Percentiles rank a stretch among this genome's conserved stretches.
Evolutionary conservation across 495 filamentous ascomycete species (phyloP).

Genomic region (Acidomyces sp.): DNA sequence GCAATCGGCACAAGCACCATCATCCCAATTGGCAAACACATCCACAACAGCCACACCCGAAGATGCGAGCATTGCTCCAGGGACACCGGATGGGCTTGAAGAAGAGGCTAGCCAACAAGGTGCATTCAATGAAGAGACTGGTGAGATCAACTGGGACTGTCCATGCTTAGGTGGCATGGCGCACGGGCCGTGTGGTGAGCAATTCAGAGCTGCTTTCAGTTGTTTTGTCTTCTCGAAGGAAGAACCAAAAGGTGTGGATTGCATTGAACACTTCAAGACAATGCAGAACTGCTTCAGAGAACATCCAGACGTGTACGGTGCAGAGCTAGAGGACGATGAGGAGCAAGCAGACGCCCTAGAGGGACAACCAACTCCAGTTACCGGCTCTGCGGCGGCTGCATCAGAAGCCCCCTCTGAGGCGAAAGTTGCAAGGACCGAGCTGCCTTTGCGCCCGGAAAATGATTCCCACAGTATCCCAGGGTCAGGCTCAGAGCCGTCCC

Average conservation of each 20-base stretch:
- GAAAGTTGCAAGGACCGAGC: too few relatives aligned
- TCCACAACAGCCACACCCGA: slow-evolving; percentile 11
- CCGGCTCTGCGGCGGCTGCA: not conserved
- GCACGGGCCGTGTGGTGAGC: slow-evolving; percentile 84
- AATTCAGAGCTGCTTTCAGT: slow-evolving; percentile 90
- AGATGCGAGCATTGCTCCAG: slow-evolving; percentile 14
- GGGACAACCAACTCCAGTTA: not conserved
- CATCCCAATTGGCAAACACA: not conserved
- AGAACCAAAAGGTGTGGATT: slow-evolving; percentile 97
- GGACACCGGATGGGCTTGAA: slow-evolving; percentile 47
- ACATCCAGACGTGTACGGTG: slow-evolving; percentile 82
- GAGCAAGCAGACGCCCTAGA: slow-evolving; percentile 7
- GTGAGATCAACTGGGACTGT: slow-evolving; percentile 99
- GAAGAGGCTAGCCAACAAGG: slow-evolving; percentile 73
- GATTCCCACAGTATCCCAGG: too few relatives aligned
- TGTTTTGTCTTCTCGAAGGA: slow-evolving; percentile 91
- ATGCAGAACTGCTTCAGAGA: slow-evolving; percentile 96
- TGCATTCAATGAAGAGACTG: slow-evolving; percentile 94
- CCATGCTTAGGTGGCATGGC: slow-evolving; percentile 97
- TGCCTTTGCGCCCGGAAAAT: too few relatives aligned
- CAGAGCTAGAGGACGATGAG: slow-evolving; percentile 83
- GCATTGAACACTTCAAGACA: slow-evolving; percentile 90
- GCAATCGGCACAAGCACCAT: slow-evolving; percentile 9
- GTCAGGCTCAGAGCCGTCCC: too few relatives aligned
- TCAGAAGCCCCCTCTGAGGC: slow-evolving; percentile 1